Base-by-base conservation (phyloP, 257 asterid genomes). In the Ligustrum vulgare region DNA sequence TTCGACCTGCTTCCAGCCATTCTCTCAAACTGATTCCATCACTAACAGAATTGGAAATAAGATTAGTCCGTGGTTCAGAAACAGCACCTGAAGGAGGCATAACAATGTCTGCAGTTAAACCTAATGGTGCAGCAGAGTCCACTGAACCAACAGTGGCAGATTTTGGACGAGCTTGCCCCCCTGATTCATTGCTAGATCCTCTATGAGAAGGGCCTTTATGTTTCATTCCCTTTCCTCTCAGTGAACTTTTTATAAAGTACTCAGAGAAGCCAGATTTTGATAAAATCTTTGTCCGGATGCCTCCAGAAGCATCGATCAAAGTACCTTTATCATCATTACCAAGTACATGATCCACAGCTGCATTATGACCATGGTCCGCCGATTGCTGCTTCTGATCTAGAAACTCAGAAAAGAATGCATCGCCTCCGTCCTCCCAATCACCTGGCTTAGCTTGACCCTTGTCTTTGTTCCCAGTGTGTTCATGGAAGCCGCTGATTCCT, bases 251-350 rank as follows among this genome's bases (percentile, higher is more conserved):
- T 67, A 91, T 70, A 82, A 89, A 89, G 84, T 88, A 91, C 78
- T 91, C 93, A 10, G 98, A 87, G 80, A 86, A 86, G 58, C 98
- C 98, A 66, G 95, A 88, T 70, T 87, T 94, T 5, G 98, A 91
- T 39, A 92, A 69, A 18, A 91, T 88, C 83, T 92, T 94, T 68
- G 97, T 89, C 78, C 97, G 84, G 75, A 87, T 86, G 78, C 94
- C 90, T 78, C 91, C 93, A 81, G 93, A 73, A 63, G 96, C 71
- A 85, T 85, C 80, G 31, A 69, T 89, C 3, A 78, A 77, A 72
- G 77, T 68, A 80, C 77, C 81, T 79, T 83, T 85, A 54, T 80
- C 89, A 28, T 82, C 90, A 72, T 80, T 84, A 51, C 35, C 35
- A 51, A 62, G 77, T 63, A 74, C 67, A 86, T 74, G 81, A 74